Conservation (phyloP, 768 basidiomycete genomes). For the Suillus clintonianus region DNA sequence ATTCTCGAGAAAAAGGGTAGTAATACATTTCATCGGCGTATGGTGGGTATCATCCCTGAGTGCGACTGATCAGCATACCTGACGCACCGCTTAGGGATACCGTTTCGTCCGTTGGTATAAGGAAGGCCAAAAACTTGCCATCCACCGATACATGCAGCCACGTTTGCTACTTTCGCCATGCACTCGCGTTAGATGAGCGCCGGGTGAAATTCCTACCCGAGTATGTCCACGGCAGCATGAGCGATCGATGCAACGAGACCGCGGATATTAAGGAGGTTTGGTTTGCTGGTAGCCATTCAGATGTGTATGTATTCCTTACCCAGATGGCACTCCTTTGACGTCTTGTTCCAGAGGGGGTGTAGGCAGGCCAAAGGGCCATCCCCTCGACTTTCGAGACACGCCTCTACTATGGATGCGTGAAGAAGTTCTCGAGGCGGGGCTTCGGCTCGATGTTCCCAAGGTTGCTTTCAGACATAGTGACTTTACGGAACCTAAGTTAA, state of each 20-base stretch:
- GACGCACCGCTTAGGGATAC: conserved; percentile 39
- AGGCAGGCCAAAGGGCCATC: no score
- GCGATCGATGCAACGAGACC: no score
- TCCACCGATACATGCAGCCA: conserved; percentile 32
- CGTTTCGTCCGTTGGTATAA: conserved; percentile 46
- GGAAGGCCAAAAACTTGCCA: conserved; percentile 33
- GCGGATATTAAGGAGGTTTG: conserved; percentile 45
- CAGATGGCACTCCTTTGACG: background rate
- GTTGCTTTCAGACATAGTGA: conserved; percentile 32
- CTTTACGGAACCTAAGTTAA: conserved; percentile 21
- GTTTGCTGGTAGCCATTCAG: conserved; percentile 43
- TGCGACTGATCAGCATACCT: background rate
- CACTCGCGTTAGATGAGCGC: conserved; percentile 47
- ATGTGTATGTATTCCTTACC: conserved; percentile 31
- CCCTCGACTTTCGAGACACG: no score
- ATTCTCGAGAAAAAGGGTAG: conserved; percentile 35
- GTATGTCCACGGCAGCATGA: conserved; percentile 33
- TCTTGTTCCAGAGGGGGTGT: conserved; percentile 25
- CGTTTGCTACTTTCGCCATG: conserved; percentile 47
- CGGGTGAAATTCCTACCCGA: conserved; percentile 51
- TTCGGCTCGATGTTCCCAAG: conserved; percentile 21
- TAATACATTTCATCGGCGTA: conserved; percentile 46
- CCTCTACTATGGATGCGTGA: conserved; percentile 34
- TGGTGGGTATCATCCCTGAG: conserved; percentile 32
- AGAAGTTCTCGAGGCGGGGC: conserved; percentile 27